Percentiles rank a stretch among this genome's conserved stretches.
Evolutionary conservation across 495 filamentous ascomycete species (phyloP).

Genomic region (Penicillium paxilli): DNA sequence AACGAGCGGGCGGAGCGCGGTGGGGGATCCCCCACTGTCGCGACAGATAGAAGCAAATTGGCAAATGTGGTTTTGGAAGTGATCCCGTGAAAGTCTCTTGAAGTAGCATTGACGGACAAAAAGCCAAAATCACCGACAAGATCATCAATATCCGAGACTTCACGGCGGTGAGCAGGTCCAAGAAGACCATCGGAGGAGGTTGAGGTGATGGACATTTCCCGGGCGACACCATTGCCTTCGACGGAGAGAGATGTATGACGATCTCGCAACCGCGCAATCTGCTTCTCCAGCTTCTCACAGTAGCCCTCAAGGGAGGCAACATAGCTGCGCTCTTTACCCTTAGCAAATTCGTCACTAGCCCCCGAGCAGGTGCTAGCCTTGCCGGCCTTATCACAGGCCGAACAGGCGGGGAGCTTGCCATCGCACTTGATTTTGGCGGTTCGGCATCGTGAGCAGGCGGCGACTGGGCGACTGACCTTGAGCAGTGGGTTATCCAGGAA

Average conservation of each 20-base stretch:
- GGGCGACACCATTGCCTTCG: slow-evolving; percentile 59
- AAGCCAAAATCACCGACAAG: slow-evolving; percentile 82
- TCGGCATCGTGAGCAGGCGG: slow-evolving; percentile 90
- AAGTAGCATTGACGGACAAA: slow-evolving; percentile 87
- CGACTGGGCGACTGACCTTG: slow-evolving; percentile 87
- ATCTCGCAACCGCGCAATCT: slow-evolving; percentile 55
- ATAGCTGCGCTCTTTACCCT: slow-evolving; percentile 93
- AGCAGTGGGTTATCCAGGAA: slow-evolving; percentile 74
- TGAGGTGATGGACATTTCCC: slow-evolving; percentile 52
- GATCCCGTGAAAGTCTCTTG: slow-evolving; percentile 86
- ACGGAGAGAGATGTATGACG: slow-evolving; percentile 59
- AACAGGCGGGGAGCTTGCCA: slow-evolving; percentile 90
- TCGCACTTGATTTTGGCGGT: slow-evolving; percentile 95
- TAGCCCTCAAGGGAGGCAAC: slow-evolving; percentile 87
- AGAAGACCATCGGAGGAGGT: slow-evolving; percentile 41
- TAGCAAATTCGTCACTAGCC: slow-evolving; percentile 89
- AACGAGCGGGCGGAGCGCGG: slow-evolving; percentile 55
- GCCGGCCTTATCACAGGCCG: slow-evolving; percentile 84
- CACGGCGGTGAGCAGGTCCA: slow-evolving; percentile 43
- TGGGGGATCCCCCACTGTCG: slow-evolving; percentile 64
- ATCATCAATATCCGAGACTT: slow-evolving; percentile 76
- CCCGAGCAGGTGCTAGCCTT: slow-evolving; percentile 83
- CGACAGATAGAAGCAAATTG: slow-evolving; percentile 73
- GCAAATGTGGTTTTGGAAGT: slow-evolving; percentile 83
- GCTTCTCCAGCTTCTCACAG: slow-evolving; percentile 80